Evolutionary conservation across 495 filamentous ascomycete species (phyloP).

Genomic region (Amniculicola lignicola): DNA sequence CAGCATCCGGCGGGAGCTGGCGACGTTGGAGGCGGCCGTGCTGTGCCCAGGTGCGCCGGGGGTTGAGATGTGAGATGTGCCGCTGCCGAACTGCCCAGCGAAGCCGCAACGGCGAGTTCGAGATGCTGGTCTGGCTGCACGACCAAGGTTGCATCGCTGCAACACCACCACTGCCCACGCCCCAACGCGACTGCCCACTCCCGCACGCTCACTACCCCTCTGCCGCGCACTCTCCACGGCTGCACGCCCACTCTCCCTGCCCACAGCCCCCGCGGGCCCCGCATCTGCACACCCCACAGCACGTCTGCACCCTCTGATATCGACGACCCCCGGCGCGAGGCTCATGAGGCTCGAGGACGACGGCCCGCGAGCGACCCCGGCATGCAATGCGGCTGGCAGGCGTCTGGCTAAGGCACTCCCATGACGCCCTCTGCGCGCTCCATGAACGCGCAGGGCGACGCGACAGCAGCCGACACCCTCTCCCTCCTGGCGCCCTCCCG

Average conservation of each 20-base stretch:
- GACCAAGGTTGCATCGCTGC: no score
- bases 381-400: constrained; percentile 34
- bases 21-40: no score
- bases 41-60: no score
- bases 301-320: background rate
- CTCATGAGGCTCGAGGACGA: constrained; percentile 28
- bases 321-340: background rate
- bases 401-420: constrained; percentile 35
- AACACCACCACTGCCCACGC: background rate
- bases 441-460: constrained; percentile 32
- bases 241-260: constrained; percentile 3
- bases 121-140: no score
- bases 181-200: constrained; percentile 1
- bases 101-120: no score
- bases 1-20: no score
- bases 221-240: constrained; percentile 4
- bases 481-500: constrained; percentile 37
- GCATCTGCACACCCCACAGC: constrained; percentile 13
- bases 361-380: constrained; percentile 14
- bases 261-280: constrained; percentile 9
- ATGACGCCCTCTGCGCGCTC: constrained; percentile 39
- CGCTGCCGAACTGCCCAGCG: no score
- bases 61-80: no score
- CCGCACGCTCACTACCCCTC: constrained; percentile 19
- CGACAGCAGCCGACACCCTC: constrained; percentile 26